Evolutionary conservation across 1,139 yeast genomes (phyloP), one percentile per base, ranked within the genome.

Genomic region (Torulaspora pretoriensis): DNA sequence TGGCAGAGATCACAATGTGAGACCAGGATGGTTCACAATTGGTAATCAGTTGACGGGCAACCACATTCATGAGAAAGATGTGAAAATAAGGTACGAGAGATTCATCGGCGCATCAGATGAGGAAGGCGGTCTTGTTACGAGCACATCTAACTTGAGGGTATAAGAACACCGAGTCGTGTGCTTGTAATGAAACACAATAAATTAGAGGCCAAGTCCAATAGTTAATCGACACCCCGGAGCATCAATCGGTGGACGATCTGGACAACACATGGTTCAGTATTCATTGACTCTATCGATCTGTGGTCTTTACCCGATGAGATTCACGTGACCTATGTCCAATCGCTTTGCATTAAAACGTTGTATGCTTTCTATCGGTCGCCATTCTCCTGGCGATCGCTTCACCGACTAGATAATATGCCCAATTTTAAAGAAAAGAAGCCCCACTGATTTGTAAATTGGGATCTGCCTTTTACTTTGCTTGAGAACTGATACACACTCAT

Each of bases 21-120:
- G 97, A 35, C 84, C 88, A 0, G 96, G 97, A 0, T 90, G 97
- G 97, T 67, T 89, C 45, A 86, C 96, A 0, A 78, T 89, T 45
- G 97, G 97, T 0, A 84, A 86, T 59, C 95, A 88, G 63, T 64
- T 89, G 38, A 74, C 74, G 12, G 87, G 86, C 0, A 73, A 77
- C 2, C 68, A 73, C 17, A 68, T 86, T 13, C 65, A 70, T 44
- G 95, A 85, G 57, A 69, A 73, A 37, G 87, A 81, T 47, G 77
- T 85, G 8, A 57, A 60, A 35, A 43, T 45, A 19, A 54, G 53
- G 40, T 58, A 60, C 38, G 59, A 60, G 5, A 35, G 42, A 3
- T 55, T 50, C 34, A 24, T 45, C 13, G 8, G 33, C 7, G 17
- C 19, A 9, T 8, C 33, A 14, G 17, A 19, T 32, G 25, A 2